Conservation (phyloP, 768 basidiomycete genomes). For the Suillus fuscotomentosus region DNA sequence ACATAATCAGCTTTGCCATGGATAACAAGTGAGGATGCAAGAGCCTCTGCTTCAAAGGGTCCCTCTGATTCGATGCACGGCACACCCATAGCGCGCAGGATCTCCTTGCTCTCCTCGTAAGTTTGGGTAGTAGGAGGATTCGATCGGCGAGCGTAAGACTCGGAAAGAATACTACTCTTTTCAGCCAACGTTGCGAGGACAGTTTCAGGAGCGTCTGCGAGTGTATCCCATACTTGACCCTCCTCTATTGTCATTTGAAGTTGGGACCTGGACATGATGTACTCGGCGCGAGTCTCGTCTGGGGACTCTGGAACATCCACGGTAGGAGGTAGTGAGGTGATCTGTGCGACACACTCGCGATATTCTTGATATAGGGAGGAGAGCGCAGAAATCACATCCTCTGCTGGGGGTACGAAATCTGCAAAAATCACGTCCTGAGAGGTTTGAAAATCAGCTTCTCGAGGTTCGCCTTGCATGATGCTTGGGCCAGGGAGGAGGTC, state of each 20-base stretch:
- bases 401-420: neutral
- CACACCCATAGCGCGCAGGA: slow-evolving; percentile 80
- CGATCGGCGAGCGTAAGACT: slow-evolving; percentile 64
- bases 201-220: slow-evolving; percentile 28
- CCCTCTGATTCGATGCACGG: slow-evolving; percentile 68
- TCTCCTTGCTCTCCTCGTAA: slow-evolving; percentile 67
- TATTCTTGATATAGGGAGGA: slow-evolving; percentile 51
- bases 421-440: neutral
- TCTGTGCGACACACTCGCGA: slow-evolving; percentile 43
- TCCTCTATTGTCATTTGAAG: slow-evolving; percentile 60
- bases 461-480: neutral
- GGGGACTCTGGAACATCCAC: slow-evolving; percentile 12
- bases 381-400: slow-evolving; percentile 38
- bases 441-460: neutral
- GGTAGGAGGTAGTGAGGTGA: slow-evolving; percentile 40
- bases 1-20: slow-evolving; percentile 83
- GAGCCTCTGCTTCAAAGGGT: slow-evolving; percentile 81
- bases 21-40: slow-evolving; percentile 76
- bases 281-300: slow-evolving; percentile 38
- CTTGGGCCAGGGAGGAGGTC: neutral
- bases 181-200: slow-evolving; percentile 37
- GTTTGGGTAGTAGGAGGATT: slow-evolving; percentile 61
- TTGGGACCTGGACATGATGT: slow-evolving; percentile 62
- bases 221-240: slow-evolving; percentile 53
- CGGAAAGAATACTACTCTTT: slow-evolving; percentile 55